These are phyloP conservation scores for Rhizopus arrhizus DNA, from an alignment of 371 early-diverging fungal species.

Conservation along the genomic window DNA sequence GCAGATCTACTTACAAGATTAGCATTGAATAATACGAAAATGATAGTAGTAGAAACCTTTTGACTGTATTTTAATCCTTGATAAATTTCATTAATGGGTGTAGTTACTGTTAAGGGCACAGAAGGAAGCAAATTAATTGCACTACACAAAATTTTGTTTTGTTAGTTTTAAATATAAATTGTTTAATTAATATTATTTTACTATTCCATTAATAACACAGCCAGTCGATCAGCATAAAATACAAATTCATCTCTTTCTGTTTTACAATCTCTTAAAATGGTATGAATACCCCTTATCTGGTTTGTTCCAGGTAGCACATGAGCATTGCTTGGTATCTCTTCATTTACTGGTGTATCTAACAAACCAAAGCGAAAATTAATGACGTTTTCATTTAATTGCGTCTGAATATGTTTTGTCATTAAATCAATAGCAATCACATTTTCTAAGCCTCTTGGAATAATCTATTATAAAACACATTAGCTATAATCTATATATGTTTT, in stretches of 20 bases:
- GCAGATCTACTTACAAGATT: conserved; percentile 47
- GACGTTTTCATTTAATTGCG: conserved; percentile 77
- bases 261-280: conserved; percentile 76
- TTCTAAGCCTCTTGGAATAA: conserved; percentile 88
- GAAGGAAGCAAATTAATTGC: conserved; percentile 71
- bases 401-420: conserved; percentile 82
- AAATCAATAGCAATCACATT: conserved; percentile 91
- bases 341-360: conserved; percentile 44
- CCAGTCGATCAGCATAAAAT: conserved; percentile 86
- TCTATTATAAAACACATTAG: conserved; percentile 36
- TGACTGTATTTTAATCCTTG: conserved; percentile 53
- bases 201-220: conserved; percentile 82
- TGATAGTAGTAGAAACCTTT: conserved; percentile 31
- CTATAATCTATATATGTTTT: background rate
- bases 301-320: conserved; percentile 62
- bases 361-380: conserved; percentile 69
- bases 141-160: conserved; percentile 19
- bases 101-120: conserved; percentile 49
- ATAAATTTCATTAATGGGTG: conserved; percentile 67
- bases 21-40: background rate
- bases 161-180: background rate
- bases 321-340: conserved; percentile 57
- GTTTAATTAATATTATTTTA: conserved; percentile 23
- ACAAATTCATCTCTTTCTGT: conserved; percentile 86
- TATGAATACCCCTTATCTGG: conserved; percentile 82